Base-by-base conservation (phyloP, 2,329 filamentous ascomycete genomes). In the Ascochyta koolunga region DNA sequence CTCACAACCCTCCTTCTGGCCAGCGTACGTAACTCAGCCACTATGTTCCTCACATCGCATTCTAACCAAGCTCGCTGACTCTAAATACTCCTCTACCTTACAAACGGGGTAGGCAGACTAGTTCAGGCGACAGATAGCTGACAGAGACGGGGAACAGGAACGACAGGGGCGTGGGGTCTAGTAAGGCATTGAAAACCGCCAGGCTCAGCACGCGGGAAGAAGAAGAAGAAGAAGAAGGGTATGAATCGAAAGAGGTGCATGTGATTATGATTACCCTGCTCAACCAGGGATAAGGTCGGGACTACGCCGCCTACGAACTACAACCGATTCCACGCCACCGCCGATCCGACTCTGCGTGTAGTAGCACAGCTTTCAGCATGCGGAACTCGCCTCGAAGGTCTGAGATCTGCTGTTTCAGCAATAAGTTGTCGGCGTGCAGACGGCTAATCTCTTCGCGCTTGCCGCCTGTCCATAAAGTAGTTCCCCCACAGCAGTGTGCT, bases 341-440 rank as follows among this genome's bases (percentile, higher is more conserved):
- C 27, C 44, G 24, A 25, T 29, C 22, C 1, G 44, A 40, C 35
- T 56, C 50, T 8, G 40, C 44, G 8, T 35, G 25, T 15, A 66
- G 39, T 24, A 70, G 21, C 7, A 54, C 54, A 11, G 50, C 41
- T 37, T 55, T 67, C 45, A 69, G 45, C 4, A 33, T 38, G 6
- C 39, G 41, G 19, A 65, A 59, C 37, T 70, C 66, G 10, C 53
- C 38, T n/a, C 58, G 50, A 44, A 70, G 36, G 10, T 50, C 36
- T 9, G 31, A 45, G 18, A 70, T 48, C 29, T 68, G 60, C 13
- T 42, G 21, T 19, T 53, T 56, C 36, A 69, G 33, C 3, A 18
- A 27, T n/a, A 45, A 47, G 8, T 59, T 50, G 2, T 67, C 60
- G 18, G 50, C 38, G 33, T 44, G 42, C 21, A 65, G 43, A 16